phyloP scores from a whole-genome alignment of 2,329 filamentous ascomycete species.

The Aspergillus calidoustus region DNA sequence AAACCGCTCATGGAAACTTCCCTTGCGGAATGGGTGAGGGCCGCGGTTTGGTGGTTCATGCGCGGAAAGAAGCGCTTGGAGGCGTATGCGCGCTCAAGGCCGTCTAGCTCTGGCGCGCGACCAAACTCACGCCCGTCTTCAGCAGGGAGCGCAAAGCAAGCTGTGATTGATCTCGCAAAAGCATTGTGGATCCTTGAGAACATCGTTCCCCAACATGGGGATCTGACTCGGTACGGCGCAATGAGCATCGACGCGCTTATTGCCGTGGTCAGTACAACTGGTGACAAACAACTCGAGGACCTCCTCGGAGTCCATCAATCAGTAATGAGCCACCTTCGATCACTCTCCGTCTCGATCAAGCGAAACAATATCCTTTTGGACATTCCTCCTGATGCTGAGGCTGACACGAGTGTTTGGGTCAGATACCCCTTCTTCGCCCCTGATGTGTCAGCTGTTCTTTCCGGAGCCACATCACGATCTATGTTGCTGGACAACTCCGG shows the following conservation, averaged over 20 bases:
- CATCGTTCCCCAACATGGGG: conserved; percentile 46
- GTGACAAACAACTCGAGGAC: conserved; percentile 51
- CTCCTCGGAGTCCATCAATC: conserved; percentile 57
- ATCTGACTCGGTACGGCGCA: conserved; percentile 44
- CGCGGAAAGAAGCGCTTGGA: conserved; percentile 79
- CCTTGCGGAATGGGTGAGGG: conserved; percentile 70
- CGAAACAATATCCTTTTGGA: conserved; percentile 77
- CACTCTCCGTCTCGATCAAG: conserved; percentile 81
- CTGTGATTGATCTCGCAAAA: conserved; percentile 84
- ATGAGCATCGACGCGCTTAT: conserved; percentile 46
- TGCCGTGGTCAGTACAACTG: conserved; percentile 49
- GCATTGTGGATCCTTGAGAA: conserved; percentile 73
- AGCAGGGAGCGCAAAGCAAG: conserved; percentile 67
- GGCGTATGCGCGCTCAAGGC: conserved; percentile 67
- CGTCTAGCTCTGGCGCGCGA: conserved; percentile 58
- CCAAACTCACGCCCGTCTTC: conserved; percentile 43
- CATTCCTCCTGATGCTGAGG: conserved; percentile 62
- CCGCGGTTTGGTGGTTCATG: conserved; percentile 87
- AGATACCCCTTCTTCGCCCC: conserved; percentile 75
- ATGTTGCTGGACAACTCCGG: conserved; percentile 53
- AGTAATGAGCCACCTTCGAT: conserved; percentile 69
- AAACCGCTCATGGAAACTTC: conserved; percentile 68
- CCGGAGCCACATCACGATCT: conserved; percentile 56
- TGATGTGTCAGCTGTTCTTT: conserved; percentile 72
- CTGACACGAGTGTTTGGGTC: conserved; percentile 81